Conservation (phyloP, 2,329 filamentous ascomycete genomes). For the Plectosphaerella plurivora region DNA sequence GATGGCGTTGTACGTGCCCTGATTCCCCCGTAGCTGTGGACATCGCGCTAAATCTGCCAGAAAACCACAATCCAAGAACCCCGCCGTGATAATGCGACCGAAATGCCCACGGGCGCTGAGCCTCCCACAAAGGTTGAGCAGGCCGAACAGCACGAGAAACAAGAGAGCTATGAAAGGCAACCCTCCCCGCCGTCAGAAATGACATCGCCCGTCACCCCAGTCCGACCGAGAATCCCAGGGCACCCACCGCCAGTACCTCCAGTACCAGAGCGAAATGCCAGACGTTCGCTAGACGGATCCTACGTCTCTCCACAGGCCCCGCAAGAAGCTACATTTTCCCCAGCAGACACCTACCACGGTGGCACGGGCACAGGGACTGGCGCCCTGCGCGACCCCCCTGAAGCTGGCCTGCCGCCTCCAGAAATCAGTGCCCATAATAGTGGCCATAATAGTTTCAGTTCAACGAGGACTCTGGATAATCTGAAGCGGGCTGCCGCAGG, state of each 20-base stretch:
- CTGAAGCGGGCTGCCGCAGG: slow-evolving; percentile 9
- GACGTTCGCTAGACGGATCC: neutral
- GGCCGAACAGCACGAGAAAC: neutral
- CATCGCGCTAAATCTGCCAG: neutral
- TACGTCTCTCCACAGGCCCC: neutral
- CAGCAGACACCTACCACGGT: neutral
- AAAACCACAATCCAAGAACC: slow-evolving; percentile 3
- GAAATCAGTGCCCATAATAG: neutral
- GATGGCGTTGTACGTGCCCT: slow-evolving; percentile 6
- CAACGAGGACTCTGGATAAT: slow-evolving; percentile 4
- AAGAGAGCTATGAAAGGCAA: neutral
- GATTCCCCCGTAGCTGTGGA: neutral
- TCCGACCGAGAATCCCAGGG: neutral
- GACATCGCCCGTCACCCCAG: neutral
- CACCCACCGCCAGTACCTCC: neutral
- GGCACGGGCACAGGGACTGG: no score
- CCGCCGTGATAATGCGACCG: slow-evolving; percentile 2
- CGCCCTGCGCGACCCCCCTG: neutral
- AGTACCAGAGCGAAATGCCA: slow-evolving; percentile 1
- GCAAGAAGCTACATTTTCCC: neutral
- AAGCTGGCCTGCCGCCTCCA: neutral
- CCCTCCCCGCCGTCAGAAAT: neutral
- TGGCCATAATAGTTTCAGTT: neutral
- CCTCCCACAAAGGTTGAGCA: neutral
- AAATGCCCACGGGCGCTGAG: slow-evolving; percentile 1